phyloP scores from a whole-genome alignment of 345 rosid genomes.

The Moringa oleifera region DNA sequence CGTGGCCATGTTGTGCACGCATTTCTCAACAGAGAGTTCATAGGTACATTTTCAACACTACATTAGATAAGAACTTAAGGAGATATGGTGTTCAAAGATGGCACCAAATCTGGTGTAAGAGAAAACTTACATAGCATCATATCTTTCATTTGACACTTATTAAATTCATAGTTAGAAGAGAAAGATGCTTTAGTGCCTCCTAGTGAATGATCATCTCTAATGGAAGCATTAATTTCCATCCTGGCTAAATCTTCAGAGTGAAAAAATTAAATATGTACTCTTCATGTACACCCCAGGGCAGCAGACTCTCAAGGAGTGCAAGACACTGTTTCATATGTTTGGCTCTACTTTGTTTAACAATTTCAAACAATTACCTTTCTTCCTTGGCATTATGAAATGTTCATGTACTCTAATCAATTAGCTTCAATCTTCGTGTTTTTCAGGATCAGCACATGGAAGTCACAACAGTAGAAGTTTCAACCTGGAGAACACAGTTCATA shows the following conservation, averaged over 20 bases:
- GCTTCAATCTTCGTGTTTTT: neutral
- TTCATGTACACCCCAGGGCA: neutral
- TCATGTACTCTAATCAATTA: neutral
- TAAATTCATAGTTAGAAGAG: no score
- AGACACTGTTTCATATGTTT: no score
- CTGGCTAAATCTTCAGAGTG: neutral
- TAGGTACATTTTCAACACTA: slow-evolving; percentile 44
- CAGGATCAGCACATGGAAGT: slow-evolving; percentile 66
- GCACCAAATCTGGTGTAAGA: no score
- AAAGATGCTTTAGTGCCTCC: neutral
- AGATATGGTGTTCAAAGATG: neutral
- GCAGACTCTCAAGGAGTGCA: neutral
- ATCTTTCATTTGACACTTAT: neutral
- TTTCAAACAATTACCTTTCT: neutral
- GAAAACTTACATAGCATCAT: neutral
- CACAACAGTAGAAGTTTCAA: slow-evolving; percentile 18
- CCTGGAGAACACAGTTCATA: slow-evolving; percentile 33
- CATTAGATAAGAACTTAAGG: neutral
- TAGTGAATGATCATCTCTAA: neutral
- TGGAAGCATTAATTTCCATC: no score
- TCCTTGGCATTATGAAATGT: neutral
- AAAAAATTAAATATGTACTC: no score
- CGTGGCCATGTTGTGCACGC: slow-evolving; percentile 66
- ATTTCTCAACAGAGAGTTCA: slow-evolving; percentile 48
- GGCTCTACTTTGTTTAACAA: no score